These are phyloP conservation scores for Penicillium sp. DNA, from an alignment of 2,329 filamentous ascomycete species.

Conservation along the genomic window DNA sequence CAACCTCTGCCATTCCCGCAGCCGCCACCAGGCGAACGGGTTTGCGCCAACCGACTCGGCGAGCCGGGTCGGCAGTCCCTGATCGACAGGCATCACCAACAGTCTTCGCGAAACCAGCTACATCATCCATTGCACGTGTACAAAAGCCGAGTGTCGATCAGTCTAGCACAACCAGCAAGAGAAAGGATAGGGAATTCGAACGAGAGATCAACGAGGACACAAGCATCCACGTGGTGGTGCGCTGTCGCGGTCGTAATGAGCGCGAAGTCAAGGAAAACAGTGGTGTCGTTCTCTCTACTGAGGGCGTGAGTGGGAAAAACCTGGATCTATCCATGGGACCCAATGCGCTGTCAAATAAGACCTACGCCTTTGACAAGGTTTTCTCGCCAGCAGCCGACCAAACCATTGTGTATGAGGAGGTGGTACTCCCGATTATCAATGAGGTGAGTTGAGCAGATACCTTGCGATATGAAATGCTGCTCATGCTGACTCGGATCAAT, in stretches of 20 bases:
- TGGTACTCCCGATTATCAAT: slow-evolving; percentile 88
- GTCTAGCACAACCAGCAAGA: slow-evolving; percentile 69
- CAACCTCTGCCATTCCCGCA: slow-evolving; percentile 53
- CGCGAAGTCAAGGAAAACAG: slow-evolving; percentile 94
- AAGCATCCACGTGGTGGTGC: slow-evolving; percentile 96
- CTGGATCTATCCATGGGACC: slow-evolving; percentile 92
- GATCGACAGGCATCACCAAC: slow-evolving; percentile 71
- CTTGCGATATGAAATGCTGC: neutral
- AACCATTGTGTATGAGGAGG: slow-evolving; percentile 91
- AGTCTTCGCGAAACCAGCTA: slow-evolving; percentile 68
- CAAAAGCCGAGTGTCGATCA: slow-evolving; percentile 52
- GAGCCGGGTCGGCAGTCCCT: slow-evolving; percentile 60
- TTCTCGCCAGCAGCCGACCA: slow-evolving; percentile 96
- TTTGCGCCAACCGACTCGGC: slow-evolving; percentile 58
- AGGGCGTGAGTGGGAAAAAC: slow-evolving; percentile 83
- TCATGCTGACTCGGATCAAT: slow-evolving; percentile 22
- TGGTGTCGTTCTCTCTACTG: slow-evolving; percentile 85
- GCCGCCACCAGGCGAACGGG: slow-evolving; percentile 56
- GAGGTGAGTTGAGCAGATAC: slow-evolving; percentile 66
- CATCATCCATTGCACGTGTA: slow-evolving; percentile 44
- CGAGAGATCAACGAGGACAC: slow-evolving; percentile 76
- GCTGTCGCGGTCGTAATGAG: slow-evolving; percentile 90
- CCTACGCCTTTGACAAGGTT: slow-evolving; percentile 95
- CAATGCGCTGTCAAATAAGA: slow-evolving; percentile 91
- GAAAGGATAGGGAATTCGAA: slow-evolving; percentile 87